phyloP scores from a whole-genome alignment of 179 eudicot genomes.

The Carnegiea gigantea region DNA sequence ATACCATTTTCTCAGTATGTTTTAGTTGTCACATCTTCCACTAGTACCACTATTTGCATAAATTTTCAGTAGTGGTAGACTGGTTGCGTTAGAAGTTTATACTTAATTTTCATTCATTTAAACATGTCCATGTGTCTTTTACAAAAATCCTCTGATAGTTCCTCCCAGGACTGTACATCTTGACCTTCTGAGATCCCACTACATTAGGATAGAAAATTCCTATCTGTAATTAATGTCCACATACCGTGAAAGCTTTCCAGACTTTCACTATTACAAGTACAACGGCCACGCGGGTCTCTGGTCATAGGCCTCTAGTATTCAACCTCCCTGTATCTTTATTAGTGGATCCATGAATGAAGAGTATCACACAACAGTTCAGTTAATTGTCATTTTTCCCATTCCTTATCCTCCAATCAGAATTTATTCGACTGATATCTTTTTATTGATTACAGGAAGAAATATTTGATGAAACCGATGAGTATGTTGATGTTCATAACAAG shows the following conservation, averaged over 20 bases:
- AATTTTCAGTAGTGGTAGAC: not conserved
- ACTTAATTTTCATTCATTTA: not conserved
- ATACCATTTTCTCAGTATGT: not conserved
- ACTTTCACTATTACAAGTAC: not conserved
- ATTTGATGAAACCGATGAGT: constrained; percentile 46
- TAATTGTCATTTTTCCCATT: not conserved
- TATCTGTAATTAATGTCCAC: not conserved
- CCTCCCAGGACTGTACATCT: too few relatives aligned
- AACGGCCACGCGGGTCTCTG: not conserved
- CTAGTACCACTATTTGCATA: not conserved
- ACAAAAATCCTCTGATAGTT: too few relatives aligned
- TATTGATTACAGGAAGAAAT: constrained; percentile 41
- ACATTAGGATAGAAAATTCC: not conserved
- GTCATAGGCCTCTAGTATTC: not conserved
- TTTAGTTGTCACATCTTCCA: not conserved
- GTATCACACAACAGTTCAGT: not conserved
- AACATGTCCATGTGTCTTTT: not conserved
- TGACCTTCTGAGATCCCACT: not conserved
- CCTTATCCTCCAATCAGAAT: not conserved
- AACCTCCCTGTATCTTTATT: not conserved
- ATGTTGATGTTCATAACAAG: constrained; percentile 47
- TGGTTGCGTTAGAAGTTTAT: not conserved
- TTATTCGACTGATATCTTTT: not conserved
- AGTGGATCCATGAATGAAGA: not conserved
- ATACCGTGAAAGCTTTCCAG: not conserved